Percentiles rank a stretch among this genome's conserved stretches.
Evolutionary conservation across 208 protist species (phyloP).

Genomic region (Trypanosomatidae sp.): DNA sequence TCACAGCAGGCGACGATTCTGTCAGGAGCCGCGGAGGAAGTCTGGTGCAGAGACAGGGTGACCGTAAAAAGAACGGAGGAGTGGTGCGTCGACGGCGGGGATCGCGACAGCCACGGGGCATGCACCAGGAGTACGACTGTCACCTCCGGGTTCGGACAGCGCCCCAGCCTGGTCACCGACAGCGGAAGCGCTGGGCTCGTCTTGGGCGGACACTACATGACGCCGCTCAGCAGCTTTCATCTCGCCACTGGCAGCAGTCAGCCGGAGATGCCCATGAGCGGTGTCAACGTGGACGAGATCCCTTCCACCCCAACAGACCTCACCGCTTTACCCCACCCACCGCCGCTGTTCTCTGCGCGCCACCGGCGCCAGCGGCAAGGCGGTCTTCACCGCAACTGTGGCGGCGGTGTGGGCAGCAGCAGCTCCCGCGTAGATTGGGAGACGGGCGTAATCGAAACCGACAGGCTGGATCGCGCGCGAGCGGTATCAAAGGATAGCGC

Average conservation of each 20-base stretch:
- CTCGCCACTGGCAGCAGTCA: conserved; percentile 13
- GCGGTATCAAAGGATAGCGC: conserved; percentile 1
- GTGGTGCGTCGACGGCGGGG: conserved; percentile 10
- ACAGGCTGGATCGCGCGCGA: conserved; percentile 5
- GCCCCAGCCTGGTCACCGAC: neutral
- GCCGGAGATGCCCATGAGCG: conserved; percentile 9
- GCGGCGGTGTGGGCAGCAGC: neutral
- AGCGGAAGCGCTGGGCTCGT: neutral
- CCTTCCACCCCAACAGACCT: conserved; percentile 18
- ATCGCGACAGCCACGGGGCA: conserved; percentile 1
- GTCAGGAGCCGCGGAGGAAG: neutral
- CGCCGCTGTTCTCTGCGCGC: neutral
- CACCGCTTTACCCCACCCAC: neutral
- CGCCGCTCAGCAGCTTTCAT: conserved; percentile 15
- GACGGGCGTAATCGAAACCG: conserved; percentile 24
- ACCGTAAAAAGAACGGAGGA: neutral
- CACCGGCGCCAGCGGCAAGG: neutral
- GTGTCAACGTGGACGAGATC: conserved; percentile 13
- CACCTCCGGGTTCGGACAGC: neutral
- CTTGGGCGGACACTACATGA: neutral
- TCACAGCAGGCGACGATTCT: neutral
- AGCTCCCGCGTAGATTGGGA: neutral
- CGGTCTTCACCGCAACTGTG: neutral
- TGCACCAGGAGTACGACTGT: neutral
- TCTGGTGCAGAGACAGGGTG: neutral